Evolutionary conservation across 169 alveolate genomes (phyloP).

Genomic region (Plasmodium blacklocki): DNA sequence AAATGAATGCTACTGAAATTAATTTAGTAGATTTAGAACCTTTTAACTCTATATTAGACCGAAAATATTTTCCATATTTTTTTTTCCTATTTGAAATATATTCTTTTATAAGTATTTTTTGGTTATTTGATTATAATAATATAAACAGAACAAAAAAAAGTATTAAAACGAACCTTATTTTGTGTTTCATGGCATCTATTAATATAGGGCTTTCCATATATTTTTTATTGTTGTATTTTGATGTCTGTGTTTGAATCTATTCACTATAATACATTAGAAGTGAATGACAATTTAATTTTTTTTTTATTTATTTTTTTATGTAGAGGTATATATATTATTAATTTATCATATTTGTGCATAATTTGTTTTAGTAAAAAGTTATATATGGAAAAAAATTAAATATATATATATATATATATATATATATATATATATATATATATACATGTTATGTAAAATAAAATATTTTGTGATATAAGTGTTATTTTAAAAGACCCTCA

Average conservation of each 20-base stretch:
- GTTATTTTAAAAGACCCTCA: no score
- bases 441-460: not conserved
- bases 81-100: conserved; percentile 28
- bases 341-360: not conserved
- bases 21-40: conserved; percentile 36
- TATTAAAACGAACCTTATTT: conserved; percentile 7
- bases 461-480: no score
- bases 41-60: conserved; percentile 22
- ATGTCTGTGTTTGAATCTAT: not conserved
- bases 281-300: no score
- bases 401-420: not conserved
- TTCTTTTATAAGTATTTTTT: conserved; percentile 37
- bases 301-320: not conserved
- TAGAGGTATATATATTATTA: not conserved
- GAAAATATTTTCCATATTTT: conserved; percentile 51
- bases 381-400: not conserved
- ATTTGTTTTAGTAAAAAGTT: not conserved
- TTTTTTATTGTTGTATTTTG: conserved; percentile 48
- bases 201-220: conserved; percentile 53
- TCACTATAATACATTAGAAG: no score
- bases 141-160: conserved; percentile 8
- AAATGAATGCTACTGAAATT: conserved; percentile 16
- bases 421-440: conserved; percentile 1
- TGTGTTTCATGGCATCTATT: conserved; percentile 47
- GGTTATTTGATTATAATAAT: conserved; percentile 32